Evolutionary conservation across 202 grass and related monocot species (phyloP), one percentile per base, ranked within the genome.

Genomic region (Schoenoplectus triqueter): DNA sequence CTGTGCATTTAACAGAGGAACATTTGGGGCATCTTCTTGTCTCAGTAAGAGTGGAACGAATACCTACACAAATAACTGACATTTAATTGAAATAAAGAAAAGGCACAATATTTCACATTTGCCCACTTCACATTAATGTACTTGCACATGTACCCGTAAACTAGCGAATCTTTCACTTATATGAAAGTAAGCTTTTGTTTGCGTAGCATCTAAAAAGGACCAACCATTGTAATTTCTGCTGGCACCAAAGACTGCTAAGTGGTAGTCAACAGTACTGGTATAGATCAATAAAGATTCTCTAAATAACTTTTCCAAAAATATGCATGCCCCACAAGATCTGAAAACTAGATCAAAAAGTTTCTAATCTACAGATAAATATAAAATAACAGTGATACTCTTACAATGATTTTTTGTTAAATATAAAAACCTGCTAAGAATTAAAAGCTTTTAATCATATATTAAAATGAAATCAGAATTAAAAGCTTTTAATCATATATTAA

Each of bases 21-120:
- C 89, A 90, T 80, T 85, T 90, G 0, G 89, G 89, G 55, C 89
- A 87, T 69, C 52, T 87, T 87, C 76, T 84, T 52, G 79, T 75
- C 48, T 85, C 85, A 82, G 70, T 39, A 79, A 90, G 75, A 84
- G 74, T 72, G 72, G 75, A 87, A 80, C 82, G 15, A 51, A 90
- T 87, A 75, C 89, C 89, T 90, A 47, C 82, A 78, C 47, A 69
- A 78, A 56, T 74, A 77, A 83, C 44, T 69, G 14, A 14, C 10
- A 55, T 59, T 73, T 9, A 49, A 49, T 81, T 67, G 11, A 71
- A 64, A 50, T 65, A 52, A 60, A 18, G 60, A 72, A 81, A 46
- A 78, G 19, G 46, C 2, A 42, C 40, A 70, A 31, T 84, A 69
- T 70, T 31, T 1, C 65, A 68, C 51, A 68, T 80, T 47, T 69